Conservation (phyloP, 129 eudicot species). For the Pseudognaphalium luteoalbum region DNA sequence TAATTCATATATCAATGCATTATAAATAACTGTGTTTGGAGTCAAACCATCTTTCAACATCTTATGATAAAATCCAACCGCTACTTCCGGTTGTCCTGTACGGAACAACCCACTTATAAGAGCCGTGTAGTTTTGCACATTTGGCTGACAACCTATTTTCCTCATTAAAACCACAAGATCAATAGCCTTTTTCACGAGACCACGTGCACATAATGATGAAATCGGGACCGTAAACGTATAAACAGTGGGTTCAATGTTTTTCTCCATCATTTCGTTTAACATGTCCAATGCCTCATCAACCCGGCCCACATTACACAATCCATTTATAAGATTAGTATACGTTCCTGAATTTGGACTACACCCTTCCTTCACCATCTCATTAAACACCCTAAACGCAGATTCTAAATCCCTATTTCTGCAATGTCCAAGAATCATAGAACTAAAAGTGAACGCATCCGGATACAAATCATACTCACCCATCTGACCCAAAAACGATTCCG, state of each 20-base stretch:
- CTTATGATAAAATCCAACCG: conserved; percentile 75
- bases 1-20: conserved; percentile 67
- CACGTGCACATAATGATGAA: conserved; percentile 52
- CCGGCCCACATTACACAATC: conserved; percentile 61
- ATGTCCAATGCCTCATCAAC: conserved; percentile 72
- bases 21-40: conserved; percentile 64
- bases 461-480: conserved; percentile 50
- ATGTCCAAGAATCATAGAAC: conserved; percentile 80
- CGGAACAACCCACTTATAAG: conserved; percentile 76
- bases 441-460: conserved; percentile 75
- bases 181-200: conserved; percentile 62
- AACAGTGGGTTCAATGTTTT: conserved; percentile 68
- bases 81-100: conserved; percentile 48
- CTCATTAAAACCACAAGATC: conserved; percentile 56
- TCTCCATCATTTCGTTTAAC: conserved; percentile 74
- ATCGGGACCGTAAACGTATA: conserved; percentile 71
- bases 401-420: conserved; percentile 64
- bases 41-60: conserved; percentile 69
- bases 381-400: conserved; percentile 61
- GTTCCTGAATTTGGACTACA: conserved; percentile 69
- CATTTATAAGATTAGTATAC: conserved; percentile 67
- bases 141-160: conserved; percentile 51
- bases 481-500: conserved; percentile 44
- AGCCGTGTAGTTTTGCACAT: conserved; percentile 77
- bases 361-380: conserved; percentile 70